These are phyloP conservation scores for Hypoxylon sp. DNA, from an alignment of 2,329 filamentous ascomycete species.

Conservation along the genomic window DNA sequence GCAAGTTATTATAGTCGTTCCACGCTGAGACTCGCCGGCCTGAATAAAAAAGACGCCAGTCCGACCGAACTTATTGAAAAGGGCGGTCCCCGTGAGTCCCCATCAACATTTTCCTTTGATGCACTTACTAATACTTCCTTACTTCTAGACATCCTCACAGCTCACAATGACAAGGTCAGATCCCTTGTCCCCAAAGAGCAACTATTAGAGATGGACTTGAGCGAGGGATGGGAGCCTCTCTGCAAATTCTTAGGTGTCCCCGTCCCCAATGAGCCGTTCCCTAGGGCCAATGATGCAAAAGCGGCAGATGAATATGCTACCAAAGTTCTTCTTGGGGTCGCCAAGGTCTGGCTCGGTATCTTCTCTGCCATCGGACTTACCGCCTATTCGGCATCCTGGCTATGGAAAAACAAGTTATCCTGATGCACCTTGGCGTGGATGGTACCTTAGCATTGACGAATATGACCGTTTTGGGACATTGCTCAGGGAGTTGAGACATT, in stretches of 20 bases:
- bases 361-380: constrained; percentile 30
- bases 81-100: constrained; percentile 40
- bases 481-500: not conserved
- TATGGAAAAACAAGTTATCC: constrained; percentile 25
- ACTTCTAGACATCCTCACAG: constrained; percentile 35
- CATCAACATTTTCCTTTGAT: not conserved
- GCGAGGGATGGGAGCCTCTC: constrained; percentile 50
- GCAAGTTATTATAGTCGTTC: constrained; percentile 28
- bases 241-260: constrained; percentile 47
- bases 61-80: constrained; percentile 35
- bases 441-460: constrained; percentile 2
- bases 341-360: constrained; percentile 42
- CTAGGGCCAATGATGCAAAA: constrained; percentile 48
- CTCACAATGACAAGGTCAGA: constrained; percentile 37
- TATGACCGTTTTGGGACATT: not conserved
- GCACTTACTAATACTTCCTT: not conserved
- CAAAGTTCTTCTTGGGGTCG: constrained; percentile 38
- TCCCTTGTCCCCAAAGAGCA: constrained; percentile 42
- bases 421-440: not conserved
- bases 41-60: constrained; percentile 32
- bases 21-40: constrained; percentile 36
- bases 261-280: constrained; percentile 46
- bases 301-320: constrained; percentile 44
- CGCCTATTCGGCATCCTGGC: constrained; percentile 24
- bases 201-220: constrained; percentile 49